Evolutionary conservation across 805 yeast species (phyloP), one percentile per base, ranked within the genome.

Genomic region (Grigorovia transvaalensis): DNA sequence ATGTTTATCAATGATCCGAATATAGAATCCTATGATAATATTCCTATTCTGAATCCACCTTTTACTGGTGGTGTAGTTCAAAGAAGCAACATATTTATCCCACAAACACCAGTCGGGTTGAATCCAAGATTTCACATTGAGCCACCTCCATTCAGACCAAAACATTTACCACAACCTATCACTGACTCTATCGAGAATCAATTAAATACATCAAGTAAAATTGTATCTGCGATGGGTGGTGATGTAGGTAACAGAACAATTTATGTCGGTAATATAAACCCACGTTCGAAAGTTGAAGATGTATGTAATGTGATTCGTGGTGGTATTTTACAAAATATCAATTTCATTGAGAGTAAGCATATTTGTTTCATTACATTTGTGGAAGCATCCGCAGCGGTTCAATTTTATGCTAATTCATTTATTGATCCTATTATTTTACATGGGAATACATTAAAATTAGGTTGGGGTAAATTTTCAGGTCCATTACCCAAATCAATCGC

Each of bases 261-360:
- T 17, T 85, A 80, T 60, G 70, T 85, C 45, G 86, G 87, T 5
- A 82, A 81, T 56, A 70, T 85, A 48, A 84, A 82, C 54, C 78
- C 82, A 9, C 73, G 76, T 48, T 79, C 88, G 0, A 77, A 81
- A 6, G 75, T 78, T 1, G 91, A 84, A 62, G 90, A 85, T 59
- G 76, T 85, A 46, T 85, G 90, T 58, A 85, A 85, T 61, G 80
- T 78, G 46, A 82, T 85, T 30, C 74, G 90, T 58, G 91, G 91
- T 44, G 95, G 95, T n/a, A 68, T 81, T 18, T 71, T 85, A 44
- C 89, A 85, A 61, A 65, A 70, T 9, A 74, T 85, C 47, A 80
- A 76, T 53, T 67, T 70, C 51, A 69, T 78, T 50, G 75, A 76
- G 3, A 77, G 75, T 4, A 80, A 76, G 59, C 76, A 73, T 49